Conservation (phyloP, 257 asterid genomes). For the Paraleonurus japonicus region DNA sequence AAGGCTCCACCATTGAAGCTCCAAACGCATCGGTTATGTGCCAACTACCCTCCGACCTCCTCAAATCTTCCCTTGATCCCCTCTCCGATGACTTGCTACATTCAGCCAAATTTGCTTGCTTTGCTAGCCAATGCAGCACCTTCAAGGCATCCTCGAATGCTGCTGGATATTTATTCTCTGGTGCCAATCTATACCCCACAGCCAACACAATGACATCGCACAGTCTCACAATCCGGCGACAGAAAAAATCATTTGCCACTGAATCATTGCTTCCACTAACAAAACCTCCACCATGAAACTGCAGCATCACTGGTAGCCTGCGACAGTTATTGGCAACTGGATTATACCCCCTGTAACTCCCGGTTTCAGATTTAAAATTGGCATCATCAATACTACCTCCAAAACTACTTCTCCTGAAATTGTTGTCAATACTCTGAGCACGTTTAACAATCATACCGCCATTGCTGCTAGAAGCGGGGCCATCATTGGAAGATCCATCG, state of each 20-base stretch:
- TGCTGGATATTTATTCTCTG: slow-evolving; percentile 81
- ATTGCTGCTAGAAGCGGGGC: slow-evolving; percentile 20
- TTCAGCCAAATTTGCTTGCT: slow-evolving; percentile 88
- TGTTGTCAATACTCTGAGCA: slow-evolving; percentile 24
- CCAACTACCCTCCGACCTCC: slow-evolving; percentile 54
- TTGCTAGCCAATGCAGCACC: slow-evolving; percentile 88
- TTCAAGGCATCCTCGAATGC: slow-evolving; percentile 91
- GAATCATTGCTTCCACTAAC: slow-evolving; percentile 86
- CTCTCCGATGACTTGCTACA: slow-evolving; percentile 68
- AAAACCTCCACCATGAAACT: slow-evolving; percentile 95
- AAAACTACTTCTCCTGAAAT: slow-evolving; percentile 54
- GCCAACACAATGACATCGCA: slow-evolving; percentile 92
- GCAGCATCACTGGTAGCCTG: slow-evolving; percentile 70
- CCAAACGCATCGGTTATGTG: slow-evolving; percentile 79
- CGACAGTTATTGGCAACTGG: slow-evolving; percentile 52
- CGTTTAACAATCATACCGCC: slow-evolving; percentile 25
- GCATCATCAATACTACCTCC: slow-evolving; percentile 48
- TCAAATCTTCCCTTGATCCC: slow-evolving; percentile 49
- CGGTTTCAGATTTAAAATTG: slow-evolving; percentile 44
- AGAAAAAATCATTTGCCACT: slow-evolving; percentile 73
- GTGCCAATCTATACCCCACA: slow-evolving; percentile 87
- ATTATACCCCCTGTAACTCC: slow-evolving; percentile 68
- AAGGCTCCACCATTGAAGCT: slow-evolving; percentile 82
- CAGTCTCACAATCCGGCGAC: slow-evolving; percentile 71
- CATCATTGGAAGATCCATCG: slow-evolving; percentile 38